Evolutionary conservation across 352 stramenopile species (phyloP).

Genomic region (Pseudoperonospora humuli): DNA sequence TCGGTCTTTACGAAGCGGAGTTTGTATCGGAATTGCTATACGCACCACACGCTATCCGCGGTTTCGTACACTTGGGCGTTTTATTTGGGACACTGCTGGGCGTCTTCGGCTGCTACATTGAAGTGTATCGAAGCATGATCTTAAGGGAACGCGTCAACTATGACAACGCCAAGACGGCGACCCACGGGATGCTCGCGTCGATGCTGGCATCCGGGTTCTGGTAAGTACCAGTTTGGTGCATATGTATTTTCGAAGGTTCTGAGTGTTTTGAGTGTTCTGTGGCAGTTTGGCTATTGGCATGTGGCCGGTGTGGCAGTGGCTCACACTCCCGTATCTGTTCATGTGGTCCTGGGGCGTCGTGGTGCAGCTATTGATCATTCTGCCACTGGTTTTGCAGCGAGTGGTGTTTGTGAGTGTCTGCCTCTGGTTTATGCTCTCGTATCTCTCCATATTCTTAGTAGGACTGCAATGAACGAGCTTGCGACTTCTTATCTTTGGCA

Average conservation of each 20-base stretch:
- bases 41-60: slow-evolving; percentile 35
- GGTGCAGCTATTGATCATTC: slow-evolving; percentile 55
- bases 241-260: not conserved
- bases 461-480: not conserved
- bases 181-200: slow-evolving; percentile 54
- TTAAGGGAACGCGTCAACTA: slow-evolving; percentile 55
- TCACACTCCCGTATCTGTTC: slow-evolving; percentile 70
- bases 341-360: slow-evolving; percentile 81
- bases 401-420: slow-evolving; percentile 53
- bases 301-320: slow-evolving; percentile 69
- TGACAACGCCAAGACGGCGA: slow-evolving; percentile 51
- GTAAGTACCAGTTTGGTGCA: slow-evolving; percentile 18
- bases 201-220: slow-evolving; percentile 49
- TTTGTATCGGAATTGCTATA: slow-evolving; percentile 58
- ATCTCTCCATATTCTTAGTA: slow-evolving; percentile 34
- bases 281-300: slow-evolving; percentile 59
- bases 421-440: slow-evolving; percentile 73
- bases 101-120: slow-evolving; percentile 60
- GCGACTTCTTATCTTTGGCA: no score
- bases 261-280: not conserved
- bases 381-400: slow-evolving; percentile 50
- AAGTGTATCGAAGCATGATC: slow-evolving; percentile 57
- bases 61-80: slow-evolving; percentile 47
- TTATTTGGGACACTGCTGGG: slow-evolving; percentile 43
- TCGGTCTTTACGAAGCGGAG: slow-evolving; percentile 50